Evolutionary conservation across 73 alveolate species (phyloP), one percentile per base, ranked within the genome.

Genomic region (Halteria grandinella): DNA sequence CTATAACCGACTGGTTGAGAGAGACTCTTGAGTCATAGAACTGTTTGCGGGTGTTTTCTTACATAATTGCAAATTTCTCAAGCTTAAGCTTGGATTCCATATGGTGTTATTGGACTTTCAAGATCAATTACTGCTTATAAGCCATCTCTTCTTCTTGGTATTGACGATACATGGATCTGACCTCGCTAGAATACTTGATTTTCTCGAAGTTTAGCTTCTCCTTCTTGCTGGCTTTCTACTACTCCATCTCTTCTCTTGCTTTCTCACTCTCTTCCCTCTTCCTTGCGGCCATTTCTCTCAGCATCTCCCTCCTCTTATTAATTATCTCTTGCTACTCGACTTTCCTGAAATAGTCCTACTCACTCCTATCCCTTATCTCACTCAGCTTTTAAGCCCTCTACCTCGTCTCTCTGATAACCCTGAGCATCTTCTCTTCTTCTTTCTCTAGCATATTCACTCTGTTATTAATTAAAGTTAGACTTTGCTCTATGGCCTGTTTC

Each of bases 371-470:
- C 24, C 43, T 60, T 3, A 60, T 60, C 34, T 60, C 77, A 8
- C 37, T 41, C 77, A 60, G 37, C 43, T 60, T 60, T 25, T 71
- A 64, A n/a, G 91, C 91, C 29, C 69, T 39, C 33, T 82, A 69
- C 21, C 82, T 43, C 1, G 91, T 82, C 17, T 82, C 91, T n/a
- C 58, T 41, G 12, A 82, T 82, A 47, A 71, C 71, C 75, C 48
- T 82, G 49, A 60, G 8, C 21, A 75, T 63, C 72, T 82, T 82
- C 57, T 23, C 52, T 72, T 82, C 91, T 40, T 82, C 91, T 24
- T 71, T 59, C 37, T 82, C 44, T 12, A 82, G 76, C 82, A 82
- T 58, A 29, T 45, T 15, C 33, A 82, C 78, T 43, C 91, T 36
- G 57, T 82, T 82, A 27, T 21, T 41, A 33, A 82, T 60, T 17